Base-by-base conservation (phyloP, 2,329 filamentous ascomycete species). In the Zasmidium angulare region DNA sequence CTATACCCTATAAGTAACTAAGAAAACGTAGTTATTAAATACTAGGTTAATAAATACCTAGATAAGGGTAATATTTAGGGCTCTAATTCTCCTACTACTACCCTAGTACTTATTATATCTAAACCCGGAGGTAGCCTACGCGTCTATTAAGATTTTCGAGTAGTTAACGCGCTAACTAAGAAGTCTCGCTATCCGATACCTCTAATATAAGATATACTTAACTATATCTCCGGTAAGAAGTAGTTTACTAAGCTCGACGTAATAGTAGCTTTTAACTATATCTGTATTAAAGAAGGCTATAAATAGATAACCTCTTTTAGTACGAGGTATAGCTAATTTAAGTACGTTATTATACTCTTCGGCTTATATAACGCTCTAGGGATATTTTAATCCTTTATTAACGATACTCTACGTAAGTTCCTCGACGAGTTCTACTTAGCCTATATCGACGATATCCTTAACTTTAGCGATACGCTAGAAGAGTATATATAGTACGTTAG, bases 161-260 rank as follows among this genome's bases (percentile, higher is more conserved):
- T n/a, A n/a, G n/a, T n/a, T n/a, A 36, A 36, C 14, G 14, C 7
- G 14, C 14, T 36, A 36, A 36, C 14, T 7, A 14, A 7, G 7
- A 36, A 36, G 29, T 7, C 7, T 14, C 50, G 58, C 14, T 69
- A 69, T 48, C 53, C 59, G 22, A 51, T 73, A 50, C 63, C 55
- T 11, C 50, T 73, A 50, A 69, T 74, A 36, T 60, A n/a, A 10
- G 59, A 74, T 56, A 55, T 66, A 36, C 60, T 65, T 19, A 55
- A 73, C 46, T 17, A 46, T 7, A 49, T 73, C 1, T 50, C 52
- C 21, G 51, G 56, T 65, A 63, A 24, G 19, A 70, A 19, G 60
- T 70, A 36, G 29, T 36, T 7, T n/a, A n/a, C n/a, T n/a, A n/a
- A n/a, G n/a, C n/a, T n/a, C n/a, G n/a, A n/a, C n/a, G n/a, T n/a